phyloP scores from a whole-genome alignment of 495 filamentous ascomycete species.

The Lasiosphaeriaceae sp. region DNA sequence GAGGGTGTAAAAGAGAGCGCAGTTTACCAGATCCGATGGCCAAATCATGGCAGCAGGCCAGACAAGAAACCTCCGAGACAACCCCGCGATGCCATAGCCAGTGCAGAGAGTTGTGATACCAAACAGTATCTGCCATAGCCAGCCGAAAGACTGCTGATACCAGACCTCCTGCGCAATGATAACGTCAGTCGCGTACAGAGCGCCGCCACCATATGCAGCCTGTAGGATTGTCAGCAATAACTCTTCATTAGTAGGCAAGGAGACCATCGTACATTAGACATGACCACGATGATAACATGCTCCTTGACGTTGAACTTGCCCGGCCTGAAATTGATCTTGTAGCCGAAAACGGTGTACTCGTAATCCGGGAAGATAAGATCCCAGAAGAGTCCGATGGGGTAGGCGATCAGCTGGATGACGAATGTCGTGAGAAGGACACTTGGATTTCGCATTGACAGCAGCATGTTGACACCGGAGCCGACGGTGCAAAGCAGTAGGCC shows the following conservation, averaged over 20 bases:
- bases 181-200: conserved; percentile 47
- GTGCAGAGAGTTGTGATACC: conserved; percentile 68
- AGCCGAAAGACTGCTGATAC: conserved; percentile 42
- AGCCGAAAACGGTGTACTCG: conserved; percentile 54
- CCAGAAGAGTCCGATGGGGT: conserved; percentile 61
- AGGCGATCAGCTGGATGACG: conserved; percentile 66
- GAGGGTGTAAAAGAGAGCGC: conserved; percentile 62
- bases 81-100: conserved; percentile 67
- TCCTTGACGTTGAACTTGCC: conserved; percentile 78
- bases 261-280: conserved; percentile 54
- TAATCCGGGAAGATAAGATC: conserved; percentile 53
- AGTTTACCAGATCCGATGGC: conserved; percentile 62
- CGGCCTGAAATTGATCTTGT: conserved; percentile 60
- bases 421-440: conserved; percentile 63
- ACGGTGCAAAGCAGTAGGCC: conserved; percentile 60
- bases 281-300: conserved; percentile 72
- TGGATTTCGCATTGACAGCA: conserved; percentile 64
- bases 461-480: conserved; percentile 66
- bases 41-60: conserved; percentile 71
- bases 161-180: conserved; percentile 38
- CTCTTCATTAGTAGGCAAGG: background rate
- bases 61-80: conserved; percentile 62
- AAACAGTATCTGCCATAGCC: conserved; percentile 64
- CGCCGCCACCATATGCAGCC: conserved; percentile 45
- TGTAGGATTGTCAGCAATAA: conserved; percentile 15